phyloP scores from a whole-genome alignment of 129 eudicot genomes.

The Lactuca saligna region DNA sequence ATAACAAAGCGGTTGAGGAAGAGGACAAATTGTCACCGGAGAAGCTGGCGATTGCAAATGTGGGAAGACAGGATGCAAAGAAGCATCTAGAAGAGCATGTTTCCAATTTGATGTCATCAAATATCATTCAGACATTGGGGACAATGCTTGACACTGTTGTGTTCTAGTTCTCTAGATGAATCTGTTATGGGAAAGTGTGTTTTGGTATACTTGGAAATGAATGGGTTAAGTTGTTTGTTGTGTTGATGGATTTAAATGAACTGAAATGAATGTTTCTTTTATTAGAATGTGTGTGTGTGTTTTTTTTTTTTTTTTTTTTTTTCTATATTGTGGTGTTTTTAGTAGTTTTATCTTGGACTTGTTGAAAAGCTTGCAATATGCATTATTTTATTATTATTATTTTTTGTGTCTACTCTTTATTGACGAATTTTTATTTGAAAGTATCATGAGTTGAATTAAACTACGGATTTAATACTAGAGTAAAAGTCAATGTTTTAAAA shows the following conservation, averaged over 20 bases:
- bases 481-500: no score
- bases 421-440: no score
- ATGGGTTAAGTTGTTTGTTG: no score
- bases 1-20: slow-evolving; percentile 90
- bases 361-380: no score
- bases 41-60: slow-evolving; percentile 88
- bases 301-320: no score
- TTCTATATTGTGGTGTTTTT: neutral
- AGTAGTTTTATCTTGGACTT: neutral
- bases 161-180: slow-evolving; percentile 39
- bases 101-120: slow-evolving; percentile 88
- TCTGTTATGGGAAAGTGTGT: slow-evolving; percentile 8
- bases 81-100: slow-evolving; percentile 96
- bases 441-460: no score
- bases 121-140: slow-evolving; percentile 80
- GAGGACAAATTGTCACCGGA: slow-evolving; percentile 93
- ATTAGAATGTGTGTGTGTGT: neutral
- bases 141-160: slow-evolving; percentile 95
- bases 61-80: slow-evolving; percentile 95
- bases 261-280: no score
- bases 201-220: neutral
- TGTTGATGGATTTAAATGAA: no score
- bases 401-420: no score
- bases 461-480: no score
- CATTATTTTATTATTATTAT: no score